These are phyloP conservation scores for Epichloe festucae DNA, from an alignment of 2,329 filamentous ascomycete species.

Conservation along the genomic window DNA sequence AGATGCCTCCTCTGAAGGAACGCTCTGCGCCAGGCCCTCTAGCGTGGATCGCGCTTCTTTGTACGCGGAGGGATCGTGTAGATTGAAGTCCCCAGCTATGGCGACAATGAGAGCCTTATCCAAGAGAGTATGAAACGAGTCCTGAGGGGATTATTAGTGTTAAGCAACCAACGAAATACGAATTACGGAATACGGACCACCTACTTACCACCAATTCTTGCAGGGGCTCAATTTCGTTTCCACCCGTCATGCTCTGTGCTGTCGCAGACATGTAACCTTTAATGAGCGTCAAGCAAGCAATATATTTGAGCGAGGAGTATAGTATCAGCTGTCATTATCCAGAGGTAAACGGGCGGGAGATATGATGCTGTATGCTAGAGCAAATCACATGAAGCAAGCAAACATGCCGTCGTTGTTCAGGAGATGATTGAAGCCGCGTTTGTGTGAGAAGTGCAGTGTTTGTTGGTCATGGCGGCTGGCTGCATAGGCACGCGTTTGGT, in stretches of 20 bases:
- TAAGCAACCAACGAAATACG: not conserved
- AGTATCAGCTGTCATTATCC: not conserved
- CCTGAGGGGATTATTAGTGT: constrained; percentile 27
- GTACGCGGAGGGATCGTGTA: constrained; percentile 38
- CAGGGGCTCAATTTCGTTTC: constrained; percentile 12
- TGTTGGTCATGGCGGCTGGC: not conserved
- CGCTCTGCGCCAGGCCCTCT: constrained; percentile 50
- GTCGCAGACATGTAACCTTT: not conserved
- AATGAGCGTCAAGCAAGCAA: not conserved
- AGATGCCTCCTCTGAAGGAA: constrained; percentile 53
- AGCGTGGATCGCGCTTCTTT: constrained; percentile 45
- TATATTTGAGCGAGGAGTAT: not conserved
- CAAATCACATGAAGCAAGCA: not conserved
- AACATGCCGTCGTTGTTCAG: not conserved
- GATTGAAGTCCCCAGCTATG: constrained; percentile 61
- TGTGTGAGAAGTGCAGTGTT: not conserved
- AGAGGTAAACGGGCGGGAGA: too few relatives aligned
- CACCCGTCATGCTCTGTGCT: constrained; percentile 12
- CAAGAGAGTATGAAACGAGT: constrained; percentile 59
- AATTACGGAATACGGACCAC: too few relatives aligned
- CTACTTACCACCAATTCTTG: constrained; percentile 18
- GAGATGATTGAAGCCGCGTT: not conserved
- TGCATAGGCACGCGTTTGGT: not conserved
- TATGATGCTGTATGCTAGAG: too few relatives aligned
- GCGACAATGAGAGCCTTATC: constrained; percentile 68